Evolutionary conservation across 768 basidiomycete species (phyloP).

Genomic region (Rubroboletus pulcherrimus): DNA sequence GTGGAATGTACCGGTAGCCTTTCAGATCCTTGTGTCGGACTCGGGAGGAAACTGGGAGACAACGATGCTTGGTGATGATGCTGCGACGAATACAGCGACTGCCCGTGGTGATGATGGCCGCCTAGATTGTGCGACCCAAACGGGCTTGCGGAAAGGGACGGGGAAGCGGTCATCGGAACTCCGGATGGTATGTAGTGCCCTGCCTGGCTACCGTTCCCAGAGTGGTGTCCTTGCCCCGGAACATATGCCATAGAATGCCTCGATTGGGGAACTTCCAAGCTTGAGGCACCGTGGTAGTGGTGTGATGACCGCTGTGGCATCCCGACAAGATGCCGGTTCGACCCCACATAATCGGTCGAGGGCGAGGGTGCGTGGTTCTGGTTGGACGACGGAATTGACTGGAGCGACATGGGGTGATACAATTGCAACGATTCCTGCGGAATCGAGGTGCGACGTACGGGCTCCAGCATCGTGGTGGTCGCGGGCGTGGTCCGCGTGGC

Average conservation of each 20-base stretch:
- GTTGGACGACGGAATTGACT: slow-evolving; percentile 40
- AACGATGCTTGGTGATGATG: slow-evolving; percentile 29
- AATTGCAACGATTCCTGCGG: slow-evolving; percentile 69
- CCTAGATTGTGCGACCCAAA: slow-evolving; percentile 27
- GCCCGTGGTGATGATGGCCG: slow-evolving; percentile 26
- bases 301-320: slow-evolving; percentile 35
- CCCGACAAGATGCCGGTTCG: slow-evolving; percentile 46
- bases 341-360: slow-evolving; percentile 38
- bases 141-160: slow-evolving; percentile 43
- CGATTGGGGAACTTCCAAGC: slow-evolving; percentile 30
- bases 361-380: slow-evolving; percentile 33
- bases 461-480: slow-evolving; percentile 29
- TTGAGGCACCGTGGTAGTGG: slow-evolving; percentile 24
- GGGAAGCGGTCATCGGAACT: slow-evolving; percentile 51
- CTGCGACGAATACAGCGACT: slow-evolving; percentile 31
- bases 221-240: slow-evolving; percentile 41
- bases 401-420: slow-evolving; percentile 76
- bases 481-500: slow-evolving; percentile 33
- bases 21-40: slow-evolving; percentile 29
- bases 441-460: slow-evolving; percentile 60
- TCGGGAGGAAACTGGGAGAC: slow-evolving; percentile 29
- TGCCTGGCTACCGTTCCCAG: slow-evolving; percentile 32
- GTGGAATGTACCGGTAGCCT: slow-evolving; percentile 26
- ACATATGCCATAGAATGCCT: slow-evolving; percentile 38
- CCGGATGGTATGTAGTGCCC: slow-evolving; percentile 32